Base-by-base conservation (phyloP, 495 filamentous ascomycete genomes). In the Bombardia bombarda region DNA sequence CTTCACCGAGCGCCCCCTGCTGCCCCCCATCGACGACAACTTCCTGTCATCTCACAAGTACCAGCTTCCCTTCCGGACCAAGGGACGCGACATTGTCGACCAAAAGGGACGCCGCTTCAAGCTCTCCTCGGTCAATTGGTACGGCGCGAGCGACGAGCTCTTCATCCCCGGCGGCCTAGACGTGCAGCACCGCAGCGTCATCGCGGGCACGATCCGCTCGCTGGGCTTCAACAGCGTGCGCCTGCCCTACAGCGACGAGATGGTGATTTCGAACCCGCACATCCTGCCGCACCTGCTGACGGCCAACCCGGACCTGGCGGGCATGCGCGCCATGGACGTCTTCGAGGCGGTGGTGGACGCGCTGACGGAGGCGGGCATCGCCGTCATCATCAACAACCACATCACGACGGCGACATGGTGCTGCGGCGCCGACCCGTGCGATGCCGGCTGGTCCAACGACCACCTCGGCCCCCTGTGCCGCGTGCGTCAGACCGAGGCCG, bases 161-260 rank as follows among this genome's bases (percentile, higher is more conserved):
- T 80, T 74, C 55, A 67, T 80, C n/a, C 73, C 73, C 5, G 72
- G 73, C 12, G 78, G 77, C 7, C 64, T 82, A 26, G 76, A 82
- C 32, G 51, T 74, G 4, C 69, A 67, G 47, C 76, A 80, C 52
- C 74, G 78, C 13, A 59, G 54, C 34, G 64, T 67, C 7, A 80
- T 82, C 42, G 76, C 77, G 2, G 23, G 41, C 17, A 67, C 68
- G 16, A 73, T 80, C 49, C 63, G 68, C 14, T 39, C 44, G 13
- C 55, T 82, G 24, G 77, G 78, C 12, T 82, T 82, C 63, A 82
- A 82, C 60, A 77, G 73, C 51, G 78, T 82, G 46, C 65, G 78
- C 7, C 48, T 82, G 39, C 77, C 78, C 6, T 82, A 82, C 57
- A 62, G 68, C 9, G 78, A 82, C 50, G 76, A 82, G 63, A 68